Conservation (phyloP, 2,329 filamentous ascomycete genomes). For the Atkinsonella hypoxylon region DNA sequence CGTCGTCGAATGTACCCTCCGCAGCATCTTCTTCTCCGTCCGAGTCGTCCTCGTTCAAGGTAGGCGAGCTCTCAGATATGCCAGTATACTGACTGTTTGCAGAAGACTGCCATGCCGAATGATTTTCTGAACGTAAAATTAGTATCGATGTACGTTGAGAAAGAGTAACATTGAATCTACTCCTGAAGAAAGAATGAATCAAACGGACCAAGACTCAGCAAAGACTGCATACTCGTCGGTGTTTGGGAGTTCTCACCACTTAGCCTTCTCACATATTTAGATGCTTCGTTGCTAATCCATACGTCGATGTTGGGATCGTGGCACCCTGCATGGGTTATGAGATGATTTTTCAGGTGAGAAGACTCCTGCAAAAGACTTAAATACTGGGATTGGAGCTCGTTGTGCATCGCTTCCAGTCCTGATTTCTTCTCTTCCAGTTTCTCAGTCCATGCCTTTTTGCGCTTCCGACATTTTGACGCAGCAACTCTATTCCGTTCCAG, state of each 20-base stretch:
- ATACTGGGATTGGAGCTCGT: slow-evolving; percentile 30
- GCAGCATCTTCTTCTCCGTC: background rate
- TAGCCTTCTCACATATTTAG: slow-evolving; percentile 28
- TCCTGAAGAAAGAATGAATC: background rate
- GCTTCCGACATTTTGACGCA: slow-evolving; percentile 62
- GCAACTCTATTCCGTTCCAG: slow-evolving; percentile 61
- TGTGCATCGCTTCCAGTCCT: slow-evolving; percentile 32
- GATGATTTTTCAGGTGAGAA: slow-evolving; percentile 33
- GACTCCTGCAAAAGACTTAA: slow-evolving; percentile 31
- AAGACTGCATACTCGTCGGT: background rate
- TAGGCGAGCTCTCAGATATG: background rate
- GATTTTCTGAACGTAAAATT: background rate
- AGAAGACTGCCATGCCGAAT: background rate
- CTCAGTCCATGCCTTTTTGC: slow-evolving; percentile 44
- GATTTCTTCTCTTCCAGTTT: slow-evolving; percentile 35
- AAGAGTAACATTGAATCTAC: too few relatives aligned
- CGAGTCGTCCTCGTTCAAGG: background rate
- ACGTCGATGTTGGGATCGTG: slow-evolving; percentile 39
- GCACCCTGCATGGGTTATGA: slow-evolving; percentile 41
- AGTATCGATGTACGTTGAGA: background rate
- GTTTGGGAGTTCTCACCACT: background rate
- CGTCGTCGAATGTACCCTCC: background rate
- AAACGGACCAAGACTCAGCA: slow-evolving; percentile 2
- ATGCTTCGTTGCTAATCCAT: slow-evolving; percentile 42
- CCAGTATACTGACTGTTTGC: slow-evolving; percentile 1